A percentile compares a stretch with the other conserved stretches of the same genome.
These are phyloP conservation scores for Magnusiomyces suaveolens DNA, from an alignment of 1,139 yeast species.

Conservation along the genomic window DNA sequence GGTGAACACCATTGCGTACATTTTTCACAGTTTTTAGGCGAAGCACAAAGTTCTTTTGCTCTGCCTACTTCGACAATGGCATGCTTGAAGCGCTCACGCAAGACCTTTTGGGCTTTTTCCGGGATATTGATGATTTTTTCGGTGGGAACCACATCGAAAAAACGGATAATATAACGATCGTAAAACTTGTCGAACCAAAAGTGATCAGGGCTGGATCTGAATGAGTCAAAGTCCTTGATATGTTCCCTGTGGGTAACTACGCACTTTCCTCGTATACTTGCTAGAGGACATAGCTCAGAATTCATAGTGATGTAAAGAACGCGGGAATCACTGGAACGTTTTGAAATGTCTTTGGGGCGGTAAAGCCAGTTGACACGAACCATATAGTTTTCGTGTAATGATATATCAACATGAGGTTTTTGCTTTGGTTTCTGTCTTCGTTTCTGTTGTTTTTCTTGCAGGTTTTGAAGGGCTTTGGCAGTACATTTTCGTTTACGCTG, in stretches of 20 bases:
- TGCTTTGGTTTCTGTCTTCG: not conserved
- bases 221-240: conserved; percentile 50
- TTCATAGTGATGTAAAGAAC: conserved; percentile 78
- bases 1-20: conserved; percentile 81
- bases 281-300: conserved; percentile 71
- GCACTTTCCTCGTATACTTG: conserved; percentile 68
- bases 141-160: conserved; percentile 69
- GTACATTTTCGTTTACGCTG: conserved; percentile 2
- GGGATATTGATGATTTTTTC: conserved; percentile 46
- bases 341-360: conserved; percentile 75
- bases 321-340: conserved; percentile 60
- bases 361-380: conserved; percentile 87
- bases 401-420: conserved; percentile 11
- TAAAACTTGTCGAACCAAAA: conserved; percentile 82
- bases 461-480: not conserved
- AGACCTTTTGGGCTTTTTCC: conserved; percentile 50
- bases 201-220: conserved; percentile 49
- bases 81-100: conserved; percentile 59
- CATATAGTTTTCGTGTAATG: conserved; percentile 42
- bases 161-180: conserved; percentile 76
- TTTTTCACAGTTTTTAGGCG: conserved; percentile 61
- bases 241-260: conserved; percentile 59
- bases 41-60: conserved; percentile 52
- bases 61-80: conserved; percentile 69
- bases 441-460: not conserved